These are phyloP conservation scores for Clarireedia homoeocarpa DNA, from an alignment of 2,329 filamentous ascomycete species.

Conservation along the genomic window DNA sequence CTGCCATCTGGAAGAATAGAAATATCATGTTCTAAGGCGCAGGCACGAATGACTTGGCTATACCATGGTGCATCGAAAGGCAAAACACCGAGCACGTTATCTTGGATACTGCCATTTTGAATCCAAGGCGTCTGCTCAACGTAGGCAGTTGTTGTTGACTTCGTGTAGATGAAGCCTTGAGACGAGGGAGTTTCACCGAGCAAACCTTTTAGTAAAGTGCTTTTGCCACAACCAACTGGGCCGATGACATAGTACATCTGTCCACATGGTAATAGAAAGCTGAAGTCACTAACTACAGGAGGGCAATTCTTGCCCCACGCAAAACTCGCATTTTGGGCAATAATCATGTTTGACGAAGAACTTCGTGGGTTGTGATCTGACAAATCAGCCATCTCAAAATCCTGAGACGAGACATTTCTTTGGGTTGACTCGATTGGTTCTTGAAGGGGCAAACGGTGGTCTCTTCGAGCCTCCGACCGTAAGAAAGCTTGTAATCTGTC, in stretches of 20 bases:
- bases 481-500: constrained; percentile 34
- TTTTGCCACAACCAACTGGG: constrained; percentile 29
- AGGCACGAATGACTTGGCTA: constrained; percentile 54
- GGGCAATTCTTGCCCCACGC: constrained; percentile 13
- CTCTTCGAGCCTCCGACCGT: constrained; percentile 15
- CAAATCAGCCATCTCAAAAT: constrained; percentile 12
- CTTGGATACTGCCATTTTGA: constrained; percentile 34
- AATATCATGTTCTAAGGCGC: constrained; percentile 53
- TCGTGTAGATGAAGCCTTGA: constrained; percentile 21
- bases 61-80: constrained; percentile 51
- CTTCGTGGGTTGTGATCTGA: not conserved
- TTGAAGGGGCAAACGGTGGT: constrained; percentile 18
- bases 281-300: constrained; percentile 16
- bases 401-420: not conserved
- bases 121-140: constrained; percentile 41
- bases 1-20: constrained; percentile 53
- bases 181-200: constrained; percentile 23
- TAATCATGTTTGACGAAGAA: constrained; percentile 13
- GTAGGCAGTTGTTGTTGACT: constrained; percentile 29
- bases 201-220: constrained; percentile 25
- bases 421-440: not conserved
- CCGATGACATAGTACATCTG: constrained; percentile 26
- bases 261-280: constrained; percentile 11
- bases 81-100: constrained; percentile 33
- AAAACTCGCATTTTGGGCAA: constrained; percentile 21